Percentiles rank a stretch among this genome's conserved stretches.
Conservation (phyloP, 106 monocot genomes). For the Vanilla planifolia region DNA sequence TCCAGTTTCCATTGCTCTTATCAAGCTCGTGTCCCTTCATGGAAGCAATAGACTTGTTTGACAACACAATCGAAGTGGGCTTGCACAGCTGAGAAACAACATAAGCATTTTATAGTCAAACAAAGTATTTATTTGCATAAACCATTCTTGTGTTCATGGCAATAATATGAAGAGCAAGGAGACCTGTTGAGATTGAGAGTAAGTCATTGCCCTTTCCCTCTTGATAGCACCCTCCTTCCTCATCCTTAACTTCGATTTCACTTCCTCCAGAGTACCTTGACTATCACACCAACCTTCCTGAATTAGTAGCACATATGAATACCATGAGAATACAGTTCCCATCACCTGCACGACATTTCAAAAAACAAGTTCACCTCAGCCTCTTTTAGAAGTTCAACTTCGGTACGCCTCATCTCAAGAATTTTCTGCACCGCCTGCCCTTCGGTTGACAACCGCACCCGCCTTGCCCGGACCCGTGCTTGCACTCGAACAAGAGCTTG, state of each 20-base stretch:
- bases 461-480: constrained; percentile 26
- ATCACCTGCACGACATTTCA: background rate
- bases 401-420: constrained; percentile 10
- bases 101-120: background rate
- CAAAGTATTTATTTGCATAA: background rate
- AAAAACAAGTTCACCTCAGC: constrained; percentile 29
- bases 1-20: constrained; percentile 24
- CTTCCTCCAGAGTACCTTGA: constrained; percentile 53
- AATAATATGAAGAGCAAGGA: background rate
- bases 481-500: constrained; percentile 56
- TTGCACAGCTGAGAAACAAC: constrained; percentile 34
- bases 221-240: constrained; percentile 60
- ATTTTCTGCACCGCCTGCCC: constrained; percentile 23
- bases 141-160: background rate
- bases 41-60: constrained; percentile 12
- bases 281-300: constrained; percentile 82
- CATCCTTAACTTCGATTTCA: constrained; percentile 54
- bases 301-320: background rate
- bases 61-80: constrained; percentile 13
- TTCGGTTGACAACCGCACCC: constrained; percentile 21
- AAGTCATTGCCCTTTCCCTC: constrained; percentile 74
- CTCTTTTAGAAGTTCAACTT: constrained; percentile 23
- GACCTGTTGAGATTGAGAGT: constrained; percentile 59
- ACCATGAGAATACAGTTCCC: background rate
- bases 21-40: constrained; percentile 20